Evolutionary conservation across 768 basidiomycete species (phyloP).

Genomic region (Leccinum longicurvipes): DNA sequence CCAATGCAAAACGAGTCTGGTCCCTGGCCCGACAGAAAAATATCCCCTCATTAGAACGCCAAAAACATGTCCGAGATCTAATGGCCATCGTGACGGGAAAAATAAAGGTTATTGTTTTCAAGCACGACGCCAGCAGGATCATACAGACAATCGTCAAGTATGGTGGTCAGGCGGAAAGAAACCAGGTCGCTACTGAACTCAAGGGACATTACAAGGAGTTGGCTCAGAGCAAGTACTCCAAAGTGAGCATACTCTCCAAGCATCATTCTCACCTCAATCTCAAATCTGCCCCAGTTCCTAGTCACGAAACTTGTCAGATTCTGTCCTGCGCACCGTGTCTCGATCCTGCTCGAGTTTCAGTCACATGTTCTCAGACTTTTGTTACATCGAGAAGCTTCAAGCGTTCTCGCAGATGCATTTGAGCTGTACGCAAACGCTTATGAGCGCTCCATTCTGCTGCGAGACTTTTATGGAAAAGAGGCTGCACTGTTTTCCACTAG

Average conservation of each 20-base stretch:
- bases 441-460: slow-evolving; percentile 74
- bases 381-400: slow-evolving; percentile 80
- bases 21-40: slow-evolving; percentile 70
- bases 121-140: slow-evolving; percentile 89
- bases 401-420: slow-evolving; percentile 83
- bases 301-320: slow-evolving; percentile 75
- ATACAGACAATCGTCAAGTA: slow-evolving; percentile 80
- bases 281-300: slow-evolving; percentile 52
- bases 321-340: slow-evolving; percentile 68
- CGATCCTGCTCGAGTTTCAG: slow-evolving; percentile 79
- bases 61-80: slow-evolving; percentile 68
- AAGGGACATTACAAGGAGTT: slow-evolving; percentile 76
- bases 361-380: slow-evolving; percentile 72
- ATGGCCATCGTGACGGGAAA: slow-evolving; percentile 77
- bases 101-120: slow-evolving; percentile 82
- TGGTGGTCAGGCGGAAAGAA: slow-evolving; percentile 68
- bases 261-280: background rate
- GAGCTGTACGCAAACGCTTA: slow-evolving; percentile 85
- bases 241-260: slow-evolving; percentile 46
- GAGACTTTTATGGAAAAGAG: slow-evolving; percentile 92
- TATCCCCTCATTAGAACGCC: slow-evolving; percentile 65
- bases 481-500: slow-evolving; percentile 63
- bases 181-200: slow-evolving; percentile 79
- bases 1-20: slow-evolving; percentile 76
- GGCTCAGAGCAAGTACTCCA: slow-evolving; percentile 87